phyloP scores from a whole-genome alignment of 306 rosid species.

The Quercus ilex region DNA sequence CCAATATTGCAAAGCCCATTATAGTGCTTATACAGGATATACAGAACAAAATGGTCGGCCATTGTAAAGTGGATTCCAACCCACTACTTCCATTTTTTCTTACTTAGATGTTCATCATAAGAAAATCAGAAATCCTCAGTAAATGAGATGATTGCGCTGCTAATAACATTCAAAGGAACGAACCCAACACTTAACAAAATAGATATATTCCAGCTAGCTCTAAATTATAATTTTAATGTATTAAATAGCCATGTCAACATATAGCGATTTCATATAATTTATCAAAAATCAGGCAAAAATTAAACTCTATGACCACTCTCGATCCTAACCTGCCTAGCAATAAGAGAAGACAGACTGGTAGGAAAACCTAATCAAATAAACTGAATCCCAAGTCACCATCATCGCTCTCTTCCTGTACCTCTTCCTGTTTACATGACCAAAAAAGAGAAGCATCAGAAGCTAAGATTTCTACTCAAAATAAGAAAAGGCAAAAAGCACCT shows the following conservation, averaged over 20 bases:
- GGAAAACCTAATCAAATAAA: conserved; percentile 47
- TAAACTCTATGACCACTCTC: neutral
- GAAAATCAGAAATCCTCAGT: neutral
- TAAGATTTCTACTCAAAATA: neutral
- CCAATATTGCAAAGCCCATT: no score
- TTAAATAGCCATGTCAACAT: neutral
- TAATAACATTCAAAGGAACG: neutral
- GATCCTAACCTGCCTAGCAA: neutral
- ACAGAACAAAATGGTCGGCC: no score
- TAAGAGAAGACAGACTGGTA: neutral
- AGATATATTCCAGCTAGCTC: neutral
- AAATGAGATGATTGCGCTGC: neutral
- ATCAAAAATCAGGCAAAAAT: conserved; percentile 12
- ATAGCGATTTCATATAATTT: neutral
- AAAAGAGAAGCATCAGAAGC: neutral
- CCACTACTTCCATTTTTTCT: no score
- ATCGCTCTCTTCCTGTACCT: conserved; percentile 62
- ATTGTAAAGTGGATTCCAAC: no score
- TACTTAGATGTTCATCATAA: no score
- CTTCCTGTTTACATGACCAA: conserved; percentile 45
- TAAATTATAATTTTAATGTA: neutral
- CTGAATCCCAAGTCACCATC: conserved; percentile 61
- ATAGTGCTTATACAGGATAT: no score
- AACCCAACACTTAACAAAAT: neutral
- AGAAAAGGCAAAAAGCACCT: neutral